phyloP scores from a whole-genome alignment of 768 basidiomycete genomes.

The Kwoniella sp. region DNA sequence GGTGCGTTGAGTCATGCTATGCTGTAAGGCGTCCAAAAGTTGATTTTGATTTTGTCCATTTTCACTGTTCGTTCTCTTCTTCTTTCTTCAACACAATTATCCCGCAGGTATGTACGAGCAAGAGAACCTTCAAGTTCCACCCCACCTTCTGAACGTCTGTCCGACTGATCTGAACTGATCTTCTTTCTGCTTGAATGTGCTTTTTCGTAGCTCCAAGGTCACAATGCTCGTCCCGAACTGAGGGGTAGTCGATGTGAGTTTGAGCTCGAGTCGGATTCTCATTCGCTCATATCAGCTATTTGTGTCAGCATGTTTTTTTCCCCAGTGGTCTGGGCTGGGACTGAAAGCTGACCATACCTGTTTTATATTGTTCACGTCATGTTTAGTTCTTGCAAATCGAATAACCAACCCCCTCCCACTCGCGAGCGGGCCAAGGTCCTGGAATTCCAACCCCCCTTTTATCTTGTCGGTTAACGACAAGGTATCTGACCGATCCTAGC shows the following conservation, averaged over 20 bases:
- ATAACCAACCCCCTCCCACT: constrained; percentile 33
- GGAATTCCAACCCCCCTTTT: constrained; percentile 54
- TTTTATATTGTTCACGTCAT: no score
- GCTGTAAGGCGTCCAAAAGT: background rate
- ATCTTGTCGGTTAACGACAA: background rate
- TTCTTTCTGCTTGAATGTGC: background rate
- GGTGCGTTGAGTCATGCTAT: no score
- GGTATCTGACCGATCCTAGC: constrained; percentile 42
- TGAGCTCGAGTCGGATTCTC: no score
- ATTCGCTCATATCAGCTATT: no score
- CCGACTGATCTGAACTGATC: no score
- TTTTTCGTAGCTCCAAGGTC: constrained; percentile 51
- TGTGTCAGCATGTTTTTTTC: no score
- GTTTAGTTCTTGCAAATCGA: no score
- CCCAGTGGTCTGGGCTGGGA: no score
- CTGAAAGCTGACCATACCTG: no score
- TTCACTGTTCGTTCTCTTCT: constrained; percentile 10
- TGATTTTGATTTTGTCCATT: constrained; percentile 15
- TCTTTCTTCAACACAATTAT: constrained; percentile 4
- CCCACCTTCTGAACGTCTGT: no score
- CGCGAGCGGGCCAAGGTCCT: constrained; percentile 57
- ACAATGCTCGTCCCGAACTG: constrained; percentile 55
- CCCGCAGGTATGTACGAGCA: constrained; percentile 20
- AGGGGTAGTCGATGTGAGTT: constrained; percentile 13
- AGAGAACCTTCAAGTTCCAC: no score